These are phyloP conservation scores for Alternaria triticina DNA, from an alignment of 2,329 filamentous ascomycete genomes.

Conservation along the genomic window DNA sequence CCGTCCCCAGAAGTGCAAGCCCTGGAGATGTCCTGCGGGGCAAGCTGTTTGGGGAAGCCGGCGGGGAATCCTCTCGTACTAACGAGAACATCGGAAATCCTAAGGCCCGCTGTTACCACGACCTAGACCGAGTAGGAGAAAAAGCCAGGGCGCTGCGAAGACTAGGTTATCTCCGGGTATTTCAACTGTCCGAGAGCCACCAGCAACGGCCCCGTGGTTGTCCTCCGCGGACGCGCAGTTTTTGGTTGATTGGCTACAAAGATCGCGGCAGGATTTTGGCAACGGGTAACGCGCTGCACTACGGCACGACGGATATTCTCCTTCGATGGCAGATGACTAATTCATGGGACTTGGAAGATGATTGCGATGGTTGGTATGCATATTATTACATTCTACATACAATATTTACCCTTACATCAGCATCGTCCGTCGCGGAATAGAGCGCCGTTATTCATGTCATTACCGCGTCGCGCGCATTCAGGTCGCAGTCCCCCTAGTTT, in stretches of 20 bases:
- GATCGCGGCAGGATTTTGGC: background rate
- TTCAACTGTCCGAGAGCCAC: background rate
- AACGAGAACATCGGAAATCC: background rate
- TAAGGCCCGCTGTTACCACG: background rate
- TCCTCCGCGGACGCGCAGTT: background rate
- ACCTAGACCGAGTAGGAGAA: background rate
- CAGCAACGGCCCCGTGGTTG: background rate
- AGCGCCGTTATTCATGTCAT: background rate
- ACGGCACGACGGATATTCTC: conserved; percentile 3
- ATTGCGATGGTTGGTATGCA: background rate
- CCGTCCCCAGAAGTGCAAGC: background rate
- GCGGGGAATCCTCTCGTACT: conserved; percentile 6
- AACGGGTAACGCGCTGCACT: background rate
- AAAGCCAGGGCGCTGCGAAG: background rate
- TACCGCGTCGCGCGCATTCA: background rate
- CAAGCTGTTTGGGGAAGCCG: conserved; percentile 28
- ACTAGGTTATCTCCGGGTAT: background rate
- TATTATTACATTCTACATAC: background rate
- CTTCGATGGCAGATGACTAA: conserved; percentile 1
- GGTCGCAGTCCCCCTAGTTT: conserved; percentile 31
- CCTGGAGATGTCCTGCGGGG: conserved; percentile 18
- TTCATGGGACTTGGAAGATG: background rate
- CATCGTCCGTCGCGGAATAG: background rate
- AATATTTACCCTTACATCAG: background rate
- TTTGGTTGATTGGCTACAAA: background rate